These are phyloP conservation scores for Leersia perrieri DNA, from an alignment of 176 grass and related monocot genomes.

Conservation along the genomic window DNA sequence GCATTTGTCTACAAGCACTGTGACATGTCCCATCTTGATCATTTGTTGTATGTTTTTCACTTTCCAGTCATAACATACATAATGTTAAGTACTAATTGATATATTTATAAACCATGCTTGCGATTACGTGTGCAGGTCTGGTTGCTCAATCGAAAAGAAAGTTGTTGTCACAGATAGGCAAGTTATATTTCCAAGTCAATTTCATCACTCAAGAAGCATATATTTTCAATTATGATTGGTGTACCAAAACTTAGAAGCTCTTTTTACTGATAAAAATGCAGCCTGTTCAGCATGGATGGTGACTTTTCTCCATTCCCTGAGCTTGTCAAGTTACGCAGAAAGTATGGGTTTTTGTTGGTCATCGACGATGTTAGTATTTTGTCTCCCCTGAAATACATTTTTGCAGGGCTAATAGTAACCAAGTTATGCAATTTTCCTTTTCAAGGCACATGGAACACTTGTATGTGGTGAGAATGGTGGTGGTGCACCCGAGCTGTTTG, in stretches of 20 bases:
- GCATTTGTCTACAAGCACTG: conserved; percentile 80
- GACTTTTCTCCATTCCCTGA: conserved; percentile 80
- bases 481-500: conserved; percentile 60
- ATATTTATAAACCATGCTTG: neutral
- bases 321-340: conserved; percentile 66
- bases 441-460: conserved; percentile 88
- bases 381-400: conserved; percentile 14
- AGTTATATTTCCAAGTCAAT: conserved; percentile 19
- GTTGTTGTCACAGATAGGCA: conserved; percentile 90
- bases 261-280: conserved; percentile 45
- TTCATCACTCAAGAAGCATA: conserved; percentile 11
- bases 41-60: conserved; percentile 59
- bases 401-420: neutral
- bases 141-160: conserved; percentile 73
- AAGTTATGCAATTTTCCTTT: conserved; percentile 24
- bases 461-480: conserved; percentile 88
- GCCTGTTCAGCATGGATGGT: conserved; percentile 96
- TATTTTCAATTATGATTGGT: neutral
- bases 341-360: conserved; percentile 83
- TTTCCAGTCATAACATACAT: conserved; percentile 9
- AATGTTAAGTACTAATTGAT: neutral
- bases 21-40: conserved; percentile 80
- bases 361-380: conserved; percentile 83
- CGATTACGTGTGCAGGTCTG: conserved; percentile 38
- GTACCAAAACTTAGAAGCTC: conserved; percentile 1